Evolutionary conservation across 306 rosid species (phyloP), one percentile per base, ranked within the genome.

Genomic region (Rosa lucieae): DNA sequence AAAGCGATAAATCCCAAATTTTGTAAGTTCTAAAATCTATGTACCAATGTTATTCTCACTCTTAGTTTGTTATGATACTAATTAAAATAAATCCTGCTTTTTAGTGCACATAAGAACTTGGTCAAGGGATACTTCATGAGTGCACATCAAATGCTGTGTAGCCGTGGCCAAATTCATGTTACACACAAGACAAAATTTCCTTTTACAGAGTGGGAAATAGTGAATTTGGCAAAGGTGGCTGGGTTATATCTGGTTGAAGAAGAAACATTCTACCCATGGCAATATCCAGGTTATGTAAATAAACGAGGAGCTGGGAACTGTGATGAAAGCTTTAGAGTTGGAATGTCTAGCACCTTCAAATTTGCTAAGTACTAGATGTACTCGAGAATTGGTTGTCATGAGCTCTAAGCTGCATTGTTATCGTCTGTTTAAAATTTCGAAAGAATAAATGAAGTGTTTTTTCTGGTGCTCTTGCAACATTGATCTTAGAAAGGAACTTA

Each of bases 181-280:
- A 79, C 88, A 0, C 88, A 86, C 88, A 86, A 86, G 83, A 80
- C 82, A 5, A 3, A 42, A 0, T 0, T 75, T 32, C 84, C 92
- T 6, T 86, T 29, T 37, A 2, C 23, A 14, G 11, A 11, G 0
- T 82, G 88, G 89, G 17, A 78, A 62, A 75, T 86, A n/a, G 65
- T 12, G 75, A 15, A 67, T 67, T 42, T 80, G 20, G 88, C 61
- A 6, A 2, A 53, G 15, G 39, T 46, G 51, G 73, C 5, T 29
- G 68, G 55, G 0, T 74, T 84, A 20, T 5, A 6, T 18, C 74
- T 74, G 49, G 1, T 21, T 21, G 70, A 58, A 20, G 58, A 86
- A 55, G 73, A 17, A 3, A 2, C 0, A 1, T 88, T 88, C 63
- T 0, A 1, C 17, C 3, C 0, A 8, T 1, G 2, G 1, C 11